phyloP scores from a whole-genome alignment of 805 yeast genomes.

The Jamesozyma rosinii region DNA sequence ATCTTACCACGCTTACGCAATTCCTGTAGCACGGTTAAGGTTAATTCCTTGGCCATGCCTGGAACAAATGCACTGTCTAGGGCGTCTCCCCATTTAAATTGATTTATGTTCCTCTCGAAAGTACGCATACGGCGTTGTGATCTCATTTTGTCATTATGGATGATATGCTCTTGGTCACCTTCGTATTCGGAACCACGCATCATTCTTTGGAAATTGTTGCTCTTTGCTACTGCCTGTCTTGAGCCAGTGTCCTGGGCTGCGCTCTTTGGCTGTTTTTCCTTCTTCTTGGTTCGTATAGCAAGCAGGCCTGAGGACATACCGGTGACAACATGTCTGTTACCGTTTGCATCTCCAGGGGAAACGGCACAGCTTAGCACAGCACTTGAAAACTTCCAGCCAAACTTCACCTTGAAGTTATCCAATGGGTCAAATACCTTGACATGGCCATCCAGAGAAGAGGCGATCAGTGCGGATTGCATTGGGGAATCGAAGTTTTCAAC shows the following conservation, averaged over 20 bases:
- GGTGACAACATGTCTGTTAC: conserved; percentile 72
- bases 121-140: conserved; percentile 60
- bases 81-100: conserved; percentile 89
- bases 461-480: conserved; percentile 49
- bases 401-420: conserved; percentile 77
- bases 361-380: conserved; percentile 85
- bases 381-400: conserved; percentile 95
- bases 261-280: conserved; percentile 34
- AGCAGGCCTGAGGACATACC: conserved; percentile 86
- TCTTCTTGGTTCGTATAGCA: conserved; percentile 79
- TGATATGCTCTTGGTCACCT: conserved; percentile 77
- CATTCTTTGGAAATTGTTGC: conserved; percentile 67
- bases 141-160: conserved; percentile 49
- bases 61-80: conserved; percentile 74
- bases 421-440: conserved; percentile 84
- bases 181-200: conserved; percentile 84
- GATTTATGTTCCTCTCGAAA: conserved; percentile 75
- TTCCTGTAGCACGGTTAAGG: conserved; percentile 77
- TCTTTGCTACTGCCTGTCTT: conserved; percentile 15
- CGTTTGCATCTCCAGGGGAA: conserved; percentile 49
- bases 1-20: conserved; percentile 83
- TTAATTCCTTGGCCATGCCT: conserved; percentile 71
- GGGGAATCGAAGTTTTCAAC: conserved; percentile 27
- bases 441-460: conserved; percentile 95
- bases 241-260: not conserved